Base-by-base conservation (phyloP, 768 basidiomycete species). In the Naganishia antarctica region DNA sequence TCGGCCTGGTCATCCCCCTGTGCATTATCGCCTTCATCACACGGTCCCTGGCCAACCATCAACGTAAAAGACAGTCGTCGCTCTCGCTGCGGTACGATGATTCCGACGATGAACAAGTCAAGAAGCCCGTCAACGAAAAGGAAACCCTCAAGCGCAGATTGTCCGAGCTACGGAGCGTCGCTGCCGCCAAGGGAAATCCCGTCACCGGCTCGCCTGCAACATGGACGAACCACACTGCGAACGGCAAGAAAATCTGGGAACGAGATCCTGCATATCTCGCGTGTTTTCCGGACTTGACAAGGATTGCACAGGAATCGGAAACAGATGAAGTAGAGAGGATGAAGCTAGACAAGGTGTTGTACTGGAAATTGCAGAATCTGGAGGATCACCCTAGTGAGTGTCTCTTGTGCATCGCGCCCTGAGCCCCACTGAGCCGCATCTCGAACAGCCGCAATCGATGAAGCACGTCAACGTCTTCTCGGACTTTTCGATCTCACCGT, bases 371-470 rank as follows among this genome's bases (percentile, higher is more conserved):
- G 45, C 73, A 74, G 61, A 74, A 74, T 50, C 28, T 73, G 3
- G 71, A 73, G 61, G 67, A 73, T 61, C 65, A 71, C 63, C 69
- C 67, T 45, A 71, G 73, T 74, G 26, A 50, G 71, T 66, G 28
- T 28, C 28, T 16, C 31, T 8, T 34, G 11, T 26, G 21, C 37
- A 28, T 25, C 15, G 23, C 40, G 16, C 23, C 31, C 28, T 40
- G 9, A 3, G 7, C 48, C 3, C 34, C 13, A 12, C 21, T 18
- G 37, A 11, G 43, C 41, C 8, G 15, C 40, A 2, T 44, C 11
- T 15, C 50, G 21, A n/a, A 57, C 65, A 74, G 71, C 68, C 32
- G 65, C 63, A 9, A 40, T 68, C 15, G 31, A 49, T 11, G 57
- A 60, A 23, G 71, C 73, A 31, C 59, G 70, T 12, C 26, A 21